A percentile compares a stretch with the other conserved stretches of the same genome.
phyloP scores from a whole-genome alignment of 1,139 yeast genomes.

The Waltiozyma sp. region DNA sequence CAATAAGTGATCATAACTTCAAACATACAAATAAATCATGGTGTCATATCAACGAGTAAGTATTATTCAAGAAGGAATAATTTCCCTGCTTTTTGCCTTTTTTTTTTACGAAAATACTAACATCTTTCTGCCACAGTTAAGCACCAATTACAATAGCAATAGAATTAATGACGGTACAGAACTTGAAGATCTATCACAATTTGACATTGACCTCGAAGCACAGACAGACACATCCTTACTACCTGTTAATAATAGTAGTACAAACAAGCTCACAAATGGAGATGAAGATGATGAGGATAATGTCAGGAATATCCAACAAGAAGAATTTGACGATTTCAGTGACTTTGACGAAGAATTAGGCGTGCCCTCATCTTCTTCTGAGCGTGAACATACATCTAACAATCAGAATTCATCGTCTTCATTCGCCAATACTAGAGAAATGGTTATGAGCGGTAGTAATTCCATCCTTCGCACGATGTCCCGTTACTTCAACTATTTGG shows the following conservation, averaged over 20 bases:
- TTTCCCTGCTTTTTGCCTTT: no score
- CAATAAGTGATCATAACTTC: no score
- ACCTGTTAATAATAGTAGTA: neutral
- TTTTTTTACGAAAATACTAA: no score
- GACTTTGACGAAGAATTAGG: neutral
- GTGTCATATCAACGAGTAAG: neutral
- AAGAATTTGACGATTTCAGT: neutral
- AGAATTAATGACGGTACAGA: neutral
- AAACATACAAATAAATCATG: no score
- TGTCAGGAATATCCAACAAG: neutral
- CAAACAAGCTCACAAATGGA: neutral
- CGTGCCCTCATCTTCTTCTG: neutral
- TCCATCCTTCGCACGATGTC: constrained; percentile 9
- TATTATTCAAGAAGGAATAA: no score
- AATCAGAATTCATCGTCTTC: neutral
- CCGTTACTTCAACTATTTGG: constrained; percentile 25
- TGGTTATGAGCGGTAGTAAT: neutral
- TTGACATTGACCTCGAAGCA: neutral
- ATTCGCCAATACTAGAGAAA: neutral
- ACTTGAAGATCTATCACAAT: neutral
- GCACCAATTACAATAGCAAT: neutral
- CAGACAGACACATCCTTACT: neutral
- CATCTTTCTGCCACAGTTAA: no score
- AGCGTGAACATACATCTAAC: neutral
- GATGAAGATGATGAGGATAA: neutral